Percentiles rank a stretch among this genome's conserved stretches.
Evolutionary conservation across 2,329 filamentous ascomycete genomes (phyloP).

Genomic region (Neofusicoccum kwambonambiense): DNA sequence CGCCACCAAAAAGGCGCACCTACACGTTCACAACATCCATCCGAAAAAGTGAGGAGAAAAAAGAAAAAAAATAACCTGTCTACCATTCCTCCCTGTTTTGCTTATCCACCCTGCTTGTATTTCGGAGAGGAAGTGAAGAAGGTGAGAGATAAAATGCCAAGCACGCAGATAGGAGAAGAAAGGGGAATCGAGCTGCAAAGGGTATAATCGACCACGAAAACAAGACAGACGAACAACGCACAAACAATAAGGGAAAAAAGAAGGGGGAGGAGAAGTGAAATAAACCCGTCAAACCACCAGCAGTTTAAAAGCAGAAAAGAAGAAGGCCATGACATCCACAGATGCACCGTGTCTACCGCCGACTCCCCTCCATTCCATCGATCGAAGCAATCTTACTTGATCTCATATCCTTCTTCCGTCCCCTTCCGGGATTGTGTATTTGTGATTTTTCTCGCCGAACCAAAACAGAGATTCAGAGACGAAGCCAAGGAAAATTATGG

Average conservation of each 20-base stretch:
- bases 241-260: background rate
- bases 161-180: background rate
- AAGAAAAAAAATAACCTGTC: background rate
- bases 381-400: no score
- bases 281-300: background rate
- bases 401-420: no score
- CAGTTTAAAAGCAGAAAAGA: no score
- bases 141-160: background rate
- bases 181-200: background rate
- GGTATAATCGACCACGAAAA: slow-evolving; percentile 9
- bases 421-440: no score
- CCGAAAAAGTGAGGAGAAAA: background rate
- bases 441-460: background rate
- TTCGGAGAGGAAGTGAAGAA: background rate
- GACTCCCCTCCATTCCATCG: no score
- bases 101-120: background rate
- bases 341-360: no score
- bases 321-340: no score
- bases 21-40: no score
- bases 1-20: no score
- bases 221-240: background rate
- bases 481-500: background rate
- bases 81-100: no score
- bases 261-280: background rate
- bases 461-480: background rate